Evolutionary conservation across 805 yeast species (phyloP), one percentile per base, ranked within the genome.

Genomic region (Priceomyces medius): DNA sequence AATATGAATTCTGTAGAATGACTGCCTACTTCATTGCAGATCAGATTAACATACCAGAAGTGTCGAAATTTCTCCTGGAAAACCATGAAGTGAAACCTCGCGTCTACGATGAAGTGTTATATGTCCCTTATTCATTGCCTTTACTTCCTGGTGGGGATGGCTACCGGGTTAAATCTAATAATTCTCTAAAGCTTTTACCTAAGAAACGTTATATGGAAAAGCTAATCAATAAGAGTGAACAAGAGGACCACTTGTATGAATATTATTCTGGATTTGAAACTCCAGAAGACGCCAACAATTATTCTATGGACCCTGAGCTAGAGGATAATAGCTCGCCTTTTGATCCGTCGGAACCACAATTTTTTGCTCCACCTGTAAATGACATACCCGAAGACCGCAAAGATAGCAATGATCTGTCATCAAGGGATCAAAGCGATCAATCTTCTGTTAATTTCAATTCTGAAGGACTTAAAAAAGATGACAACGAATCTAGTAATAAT

Each of bases 1-100:
- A 80, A 6, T 79, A 74, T 20, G 85, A 81, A 46, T 75, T 84
- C 49, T 81, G 95, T 31, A 65, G 99, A 47, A 89, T 90, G 42
- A 90, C 98, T 0, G 97, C 98, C 1, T 91, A 91, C 63, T 78
- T 88, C 49, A 83, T 90, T 4, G 83, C 96, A 13, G 97, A 88
- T 43, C 87, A 85, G 23, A 83, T 88, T 54, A 75, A 86, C 53
- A 63, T 93, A 40, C 71, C 72, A 23, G 67, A 76, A 5, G 79
- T 88, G 2, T 73, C 84, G 1, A 71, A 74, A 34, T 91, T 88
- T 51, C 64, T 93, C 20, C 68, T 75, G 29, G 68, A 76, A 6
- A 72, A 81, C 33, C 99, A 91, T 62, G 83, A 83, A 52, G 95
- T 90, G 1, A 77, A 86, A 5, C 96, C 97, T 1, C 70, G 97